Evolutionary conservation across 805 yeast species (phyloP), one percentile per base, ranked within the genome.

Genomic region (Candida hungchunana): DNA sequence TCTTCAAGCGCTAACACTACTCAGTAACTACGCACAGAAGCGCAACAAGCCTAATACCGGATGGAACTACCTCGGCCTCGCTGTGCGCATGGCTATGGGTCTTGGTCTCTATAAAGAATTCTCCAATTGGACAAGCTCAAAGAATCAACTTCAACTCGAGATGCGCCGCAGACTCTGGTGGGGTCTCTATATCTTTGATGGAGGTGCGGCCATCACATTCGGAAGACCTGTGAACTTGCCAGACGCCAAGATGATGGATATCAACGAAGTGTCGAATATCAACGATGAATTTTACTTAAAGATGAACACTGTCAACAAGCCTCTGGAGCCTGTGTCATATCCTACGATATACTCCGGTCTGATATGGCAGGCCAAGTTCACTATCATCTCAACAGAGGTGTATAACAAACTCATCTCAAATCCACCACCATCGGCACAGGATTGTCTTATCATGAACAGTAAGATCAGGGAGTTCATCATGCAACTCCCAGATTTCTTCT

Each of bases 11-110:
- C 59, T 77, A 23, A 64, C 75, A 5, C 51, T 79, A 23, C 53
- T 81, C 34, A 70, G 81, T 39, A 73, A 73, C 44, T 81, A 79
- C 56, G 71, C 75, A 9, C 83, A 76, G 50, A 77, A 77, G 56
- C 65, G 82, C 32, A 75, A 78, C 47, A 76, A 75, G 46, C 79
- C 82, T 37, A 79, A 79, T 54, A 71, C 84, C 0, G 80, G 81
- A 17, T 80, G 85, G 82, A 75, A 75, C 47, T 77, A 73, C 44
- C 59, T 77, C 23, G 86, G 87, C 10, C 59, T 77, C 13, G 79
- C 83, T 0, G 69, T 76, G 7, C 62, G 82, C 42, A 77, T 79
- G 81, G 84, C 86, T 0, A 62, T 75, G 46, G 77, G 82, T 0
- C 53, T 80, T 26, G 88, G 86, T 4, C 57, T 79, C 18, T 73